Evolutionary conservation across 164 flowering plant species (phyloP).

Genomic region (Annona squamosa): DNA sequence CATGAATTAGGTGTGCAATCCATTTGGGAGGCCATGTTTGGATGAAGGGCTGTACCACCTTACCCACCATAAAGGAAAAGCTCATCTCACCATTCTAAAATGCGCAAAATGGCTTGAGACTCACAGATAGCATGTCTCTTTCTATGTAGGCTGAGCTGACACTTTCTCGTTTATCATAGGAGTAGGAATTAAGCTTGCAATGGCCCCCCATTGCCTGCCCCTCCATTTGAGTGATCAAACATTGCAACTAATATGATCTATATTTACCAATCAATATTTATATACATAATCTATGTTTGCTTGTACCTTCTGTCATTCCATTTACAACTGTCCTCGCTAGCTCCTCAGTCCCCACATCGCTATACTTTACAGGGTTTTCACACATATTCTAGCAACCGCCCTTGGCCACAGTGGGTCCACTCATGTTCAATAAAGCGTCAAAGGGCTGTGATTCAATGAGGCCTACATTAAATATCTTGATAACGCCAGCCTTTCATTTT

Average conservation of each 20-base stretch:
- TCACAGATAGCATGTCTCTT: conserved; percentile 1
- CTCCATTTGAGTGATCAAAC: conserved; percentile 35
- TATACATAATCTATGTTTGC: conserved; percentile 14
- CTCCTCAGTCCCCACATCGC: neutral
- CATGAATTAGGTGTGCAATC: neutral
- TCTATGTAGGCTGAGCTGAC: neutral
- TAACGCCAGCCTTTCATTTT: no score
- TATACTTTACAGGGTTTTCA: no score
- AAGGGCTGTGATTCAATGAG: no score
- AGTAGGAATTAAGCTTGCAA: conserved; percentile 42
- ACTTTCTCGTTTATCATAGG: conserved; percentile 7
- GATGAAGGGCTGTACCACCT: neutral
- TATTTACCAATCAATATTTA: no score
- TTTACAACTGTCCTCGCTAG: neutral
- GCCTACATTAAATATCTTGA: no score
- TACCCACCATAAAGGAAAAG: conserved; percentile 2
- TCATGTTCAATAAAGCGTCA: no score
- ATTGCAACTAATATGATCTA: conserved; percentile 25
- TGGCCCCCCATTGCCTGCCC: conserved; percentile 12
- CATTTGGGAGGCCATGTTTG: neutral
- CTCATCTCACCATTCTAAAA: neutral
- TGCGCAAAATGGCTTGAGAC: neutral
- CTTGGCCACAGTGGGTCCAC: no score
- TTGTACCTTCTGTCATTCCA: conserved; percentile 22
- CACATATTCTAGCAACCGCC: no score